phyloP scores from a whole-genome alignment of 306 rosid species.

The Prunus mira region DNA sequence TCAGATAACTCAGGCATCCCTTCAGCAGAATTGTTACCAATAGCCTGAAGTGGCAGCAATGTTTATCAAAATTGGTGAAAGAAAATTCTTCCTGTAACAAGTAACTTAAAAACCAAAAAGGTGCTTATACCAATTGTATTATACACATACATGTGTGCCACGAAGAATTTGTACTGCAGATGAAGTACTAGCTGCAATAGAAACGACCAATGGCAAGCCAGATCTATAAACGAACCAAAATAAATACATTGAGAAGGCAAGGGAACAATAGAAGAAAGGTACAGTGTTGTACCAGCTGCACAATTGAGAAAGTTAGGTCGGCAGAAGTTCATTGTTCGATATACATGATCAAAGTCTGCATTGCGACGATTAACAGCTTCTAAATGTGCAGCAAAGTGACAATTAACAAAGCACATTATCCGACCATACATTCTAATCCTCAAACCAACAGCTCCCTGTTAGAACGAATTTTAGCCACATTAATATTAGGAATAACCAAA shows the following conservation, averaged over 20 bases:
- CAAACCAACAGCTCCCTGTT: slow-evolving; percentile 99
- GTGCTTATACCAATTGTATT: slow-evolving; percentile 1
- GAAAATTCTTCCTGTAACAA: slow-evolving; percentile 11
- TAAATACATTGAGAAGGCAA: slow-evolving; percentile 54
- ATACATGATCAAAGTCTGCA: slow-evolving; percentile 91
- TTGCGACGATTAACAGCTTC: slow-evolving; percentile 95
- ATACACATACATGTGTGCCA: slow-evolving; percentile 66
- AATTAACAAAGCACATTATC: slow-evolving; percentile 84
- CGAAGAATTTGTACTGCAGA: slow-evolving; percentile 61
- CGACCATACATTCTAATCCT: slow-evolving; percentile 84
- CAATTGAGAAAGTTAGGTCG: slow-evolving; percentile 55
- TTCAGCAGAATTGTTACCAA: slow-evolving; percentile 56
- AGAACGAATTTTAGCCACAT: slow-evolving; percentile 38
- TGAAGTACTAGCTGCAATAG: slow-evolving; percentile 78
- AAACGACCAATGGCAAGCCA: slow-evolving; percentile 78
- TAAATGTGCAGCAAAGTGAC: slow-evolving; percentile 98
- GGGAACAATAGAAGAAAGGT: slow-evolving; percentile 43
- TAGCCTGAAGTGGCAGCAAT: slow-evolving; percentile 43
- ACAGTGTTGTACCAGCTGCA: slow-evolving; percentile 63
- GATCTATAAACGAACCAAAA: slow-evolving; percentile 60
- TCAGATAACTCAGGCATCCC: slow-evolving; percentile 84
- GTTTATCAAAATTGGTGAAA: slow-evolving; percentile 21
- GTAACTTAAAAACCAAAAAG: slow-evolving; percentile 29
- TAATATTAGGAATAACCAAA: slow-evolving; percentile 26
- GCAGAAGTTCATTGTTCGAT: slow-evolving; percentile 75